Conservation (phyloP, 176 grass and related monocot genomes). For the Oryza meridionalis region DNA sequence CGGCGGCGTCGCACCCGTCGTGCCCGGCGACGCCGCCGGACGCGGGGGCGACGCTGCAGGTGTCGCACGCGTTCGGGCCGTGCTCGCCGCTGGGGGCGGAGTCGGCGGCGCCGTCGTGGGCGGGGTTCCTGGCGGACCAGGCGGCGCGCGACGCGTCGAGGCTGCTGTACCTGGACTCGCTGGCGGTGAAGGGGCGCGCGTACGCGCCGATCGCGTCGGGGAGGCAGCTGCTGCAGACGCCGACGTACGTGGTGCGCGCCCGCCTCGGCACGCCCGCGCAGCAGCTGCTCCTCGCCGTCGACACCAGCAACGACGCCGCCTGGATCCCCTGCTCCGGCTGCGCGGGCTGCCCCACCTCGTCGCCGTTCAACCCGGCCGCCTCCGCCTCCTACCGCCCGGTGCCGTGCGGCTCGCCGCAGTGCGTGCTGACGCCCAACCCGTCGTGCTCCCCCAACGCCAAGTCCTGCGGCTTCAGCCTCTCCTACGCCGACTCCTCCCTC, state of each 20-base stretch:
- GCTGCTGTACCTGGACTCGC: slow-evolving; percentile 67
- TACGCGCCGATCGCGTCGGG: slow-evolving; percentile 79
- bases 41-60: slow-evolving; percentile 50
- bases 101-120: slow-evolving; percentile 47
- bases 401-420: slow-evolving; percentile 61
- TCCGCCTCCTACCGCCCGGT: slow-evolving; percentile 56
- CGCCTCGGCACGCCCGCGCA: slow-evolving; percentile 73
- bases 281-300: slow-evolving; percentile 72
- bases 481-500: slow-evolving; percentile 67
- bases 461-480: slow-evolving; percentile 73
- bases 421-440: slow-evolving; percentile 57
- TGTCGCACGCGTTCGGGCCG: slow-evolving; percentile 67
- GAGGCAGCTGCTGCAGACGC: slow-evolving; percentile 75
- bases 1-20: not conserved
- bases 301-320: slow-evolving; percentile 83
- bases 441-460: slow-evolving; percentile 38
- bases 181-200: slow-evolving; percentile 42
- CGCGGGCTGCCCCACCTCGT: slow-evolving; percentile 49
- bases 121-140: slow-evolving; percentile 58
- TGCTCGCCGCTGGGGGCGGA: slow-evolving; percentile 51
- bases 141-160: slow-evolving; percentile 57
- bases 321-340: slow-evolving; percentile 86
- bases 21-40: slow-evolving; percentile 65
- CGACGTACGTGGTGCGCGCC: slow-evolving; percentile 84
- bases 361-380: slow-evolving; percentile 48